These are phyloP conservation scores for Capsicum pubescens DNA, from an alignment of 257 asterid species.

Conservation along the genomic window DNA sequence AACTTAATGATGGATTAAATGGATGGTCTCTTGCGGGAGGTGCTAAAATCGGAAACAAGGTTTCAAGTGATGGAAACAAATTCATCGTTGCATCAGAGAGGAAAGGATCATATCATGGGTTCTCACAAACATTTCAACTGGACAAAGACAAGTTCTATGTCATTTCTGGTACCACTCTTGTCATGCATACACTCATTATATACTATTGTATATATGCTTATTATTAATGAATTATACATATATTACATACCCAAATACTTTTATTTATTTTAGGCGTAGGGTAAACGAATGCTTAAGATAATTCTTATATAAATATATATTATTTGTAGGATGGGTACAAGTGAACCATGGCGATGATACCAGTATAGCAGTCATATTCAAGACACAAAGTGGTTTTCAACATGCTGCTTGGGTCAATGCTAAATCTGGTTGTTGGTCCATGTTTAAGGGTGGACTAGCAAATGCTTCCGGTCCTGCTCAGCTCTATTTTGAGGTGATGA, in stretches of 20 bases:
- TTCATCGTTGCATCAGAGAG: constrained; percentile 34
- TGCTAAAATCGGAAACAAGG: neutral
- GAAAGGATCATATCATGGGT: neutral
- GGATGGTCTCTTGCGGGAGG: constrained; percentile 38
- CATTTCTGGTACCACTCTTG: constrained; percentile 33
- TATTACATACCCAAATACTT: neutral
- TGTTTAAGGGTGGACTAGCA: constrained; percentile 51
- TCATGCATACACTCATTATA: neutral
- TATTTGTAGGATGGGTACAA: constrained; percentile 49
- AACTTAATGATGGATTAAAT: constrained; percentile 34
- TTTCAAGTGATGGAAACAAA: constrained; percentile 32
- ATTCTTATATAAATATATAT: neutral
- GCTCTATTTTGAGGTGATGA: constrained; percentile 44
- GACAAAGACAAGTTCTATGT: constrained; percentile 30
- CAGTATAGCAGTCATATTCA: constrained; percentile 37
- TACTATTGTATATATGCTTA: neutral
- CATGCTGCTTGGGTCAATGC: constrained; percentile 45
- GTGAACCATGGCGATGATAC: constrained; percentile 46
- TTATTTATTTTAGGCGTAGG: neutral
- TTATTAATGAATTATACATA: neutral
- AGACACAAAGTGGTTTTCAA: constrained; percentile 16
- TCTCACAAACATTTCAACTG: constrained; percentile 30
- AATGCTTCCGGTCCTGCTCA: constrained; percentile 41
- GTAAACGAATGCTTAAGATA: neutral
- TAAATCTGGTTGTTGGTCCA: constrained; percentile 55